Evolutionary conservation across 257 asterid genomes (phyloP).

Genomic region (Catharanthus roseus): DNA sequence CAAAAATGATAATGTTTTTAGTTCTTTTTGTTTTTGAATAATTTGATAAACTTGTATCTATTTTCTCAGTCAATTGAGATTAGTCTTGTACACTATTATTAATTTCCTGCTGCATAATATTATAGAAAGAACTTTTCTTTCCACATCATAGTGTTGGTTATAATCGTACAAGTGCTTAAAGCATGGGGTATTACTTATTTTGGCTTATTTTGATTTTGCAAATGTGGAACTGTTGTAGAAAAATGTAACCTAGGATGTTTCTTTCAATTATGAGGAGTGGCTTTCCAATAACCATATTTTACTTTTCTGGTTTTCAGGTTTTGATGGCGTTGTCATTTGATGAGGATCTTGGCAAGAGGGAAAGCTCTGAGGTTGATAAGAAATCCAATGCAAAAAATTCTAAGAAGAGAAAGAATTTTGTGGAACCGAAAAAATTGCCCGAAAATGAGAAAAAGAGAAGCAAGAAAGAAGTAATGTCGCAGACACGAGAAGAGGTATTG

Average conservation of each 20-base stretch:
- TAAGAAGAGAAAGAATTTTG: constrained; percentile 56
- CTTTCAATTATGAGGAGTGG: neutral
- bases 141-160: neutral
- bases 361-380: constrained; percentile 41
- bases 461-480: constrained; percentile 55
- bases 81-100: neutral
- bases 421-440: constrained; percentile 52
- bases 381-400: constrained; percentile 46
- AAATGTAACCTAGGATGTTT: neutral
- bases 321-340: constrained; percentile 70
- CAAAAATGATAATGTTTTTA: neutral
- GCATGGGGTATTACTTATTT: neutral
- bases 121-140: neutral
- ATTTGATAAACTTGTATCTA: neutral
- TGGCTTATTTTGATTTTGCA: too few species aligned
- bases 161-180: neutral
- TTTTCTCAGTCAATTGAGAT: neutral
- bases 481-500: constrained; percentile 84
- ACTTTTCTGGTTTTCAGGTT: constrained; percentile 36
- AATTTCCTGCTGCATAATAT: neutral
- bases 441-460: constrained; percentile 61
- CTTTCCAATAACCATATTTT: neutral
- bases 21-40: neutral
- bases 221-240: too few species aligned
- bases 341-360: constrained; percentile 76